Evolutionary conservation across 1,139 yeast species (phyloP), one percentile per base, ranked within the genome.

Genomic region (Candida sp.): DNA sequence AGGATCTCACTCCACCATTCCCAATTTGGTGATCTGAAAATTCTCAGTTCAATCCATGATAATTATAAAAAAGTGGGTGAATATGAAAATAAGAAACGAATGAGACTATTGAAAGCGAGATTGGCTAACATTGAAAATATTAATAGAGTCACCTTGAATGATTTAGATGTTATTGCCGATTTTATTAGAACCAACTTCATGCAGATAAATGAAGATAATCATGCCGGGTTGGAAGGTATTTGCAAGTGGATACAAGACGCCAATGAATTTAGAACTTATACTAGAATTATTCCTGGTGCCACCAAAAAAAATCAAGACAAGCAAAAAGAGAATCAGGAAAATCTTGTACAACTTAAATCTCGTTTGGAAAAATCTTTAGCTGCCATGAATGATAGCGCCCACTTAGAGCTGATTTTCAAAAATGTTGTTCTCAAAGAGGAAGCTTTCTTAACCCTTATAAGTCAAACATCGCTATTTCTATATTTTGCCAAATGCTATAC

Each of bases 21-120:
- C 22, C 54, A 55, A 37, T 39, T 56, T 11, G 56, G 53, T 42
- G 51, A 27, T 33, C 49, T 52, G 21, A 58, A 58, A 40, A 47
- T 60, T 29, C 49, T 54, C 38, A 49, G 66, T n/a, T 55, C 67
- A 5, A 56, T 66, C 35, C 57, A 62, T 34, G 66, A 64, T 34
- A 54, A 62, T 0, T 68, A 68, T 47, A 60, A 56, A 23, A 58
- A 60, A 9, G 73, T 67, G 4, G 72, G 70, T 1, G 55, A 56
- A 25, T 65, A 52, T 46, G 73, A 68, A 46, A 53, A 56, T 33
- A 46, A 47, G 27, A 55, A 52, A 41, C 48, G 71, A 32, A 50
- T 51, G 21, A 49, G 49, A 4, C 47, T 63, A 1, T 51, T 66
- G 35, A 54, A 54, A 38, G 45, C 56, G 35, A 54, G 63, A 40